Base-by-base conservation (phyloP, 2,329 filamentous ascomycete species). In the Dryadomyces sulphureus region DNA sequence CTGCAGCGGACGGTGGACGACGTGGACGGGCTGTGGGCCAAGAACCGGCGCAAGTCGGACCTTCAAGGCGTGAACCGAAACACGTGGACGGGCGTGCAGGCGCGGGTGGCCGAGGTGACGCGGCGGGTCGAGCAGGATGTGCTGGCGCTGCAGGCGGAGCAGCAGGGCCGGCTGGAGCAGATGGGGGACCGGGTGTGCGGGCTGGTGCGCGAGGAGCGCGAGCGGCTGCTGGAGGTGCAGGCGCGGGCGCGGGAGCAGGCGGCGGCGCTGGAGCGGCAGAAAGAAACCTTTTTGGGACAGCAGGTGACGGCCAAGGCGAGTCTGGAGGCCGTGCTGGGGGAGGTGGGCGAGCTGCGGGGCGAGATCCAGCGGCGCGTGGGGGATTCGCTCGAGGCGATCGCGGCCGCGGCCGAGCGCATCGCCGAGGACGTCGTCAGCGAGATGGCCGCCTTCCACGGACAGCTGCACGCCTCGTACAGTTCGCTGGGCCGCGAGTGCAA, bases 261-360 rank as follows among this genome's bases (percentile, higher is more conserved):
- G 8, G 65, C 71, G 7, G 70, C 72, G 0, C 87, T 94, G 54
- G 70, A 77, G 35, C 67, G 72, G 17, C 84, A 83, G 0, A 79
- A 81, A 59, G 67, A 70, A 43, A 75, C 83, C 53, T 72, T 93
- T 16, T 72, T 83, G 22, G 68, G 75, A 38, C 79, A 84, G 55
- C 83, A 79, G 47, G 68, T 73, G 21, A 69, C 72, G 50, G 82
- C 87, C 3, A 85, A 83, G 56, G 79, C 89, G 41, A 83, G 89
- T 47, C 88, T 95, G 84, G 89, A 95, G 55, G 69, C 76, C n/a
- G 81, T 94, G 2, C 70, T 98, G 9, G 85, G 92, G 56, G 90
- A 94, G 59, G 94, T 96, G 60, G 89, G 89, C 59, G 78, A 76
- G n/a, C 71, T 96, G 21, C 78, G 90, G 20, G 84, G 94, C 59